These are phyloP conservation scores for Cytospora piceae DNA, from an alignment of 2,329 filamentous ascomycete species.

Conservation along the genomic window DNA sequence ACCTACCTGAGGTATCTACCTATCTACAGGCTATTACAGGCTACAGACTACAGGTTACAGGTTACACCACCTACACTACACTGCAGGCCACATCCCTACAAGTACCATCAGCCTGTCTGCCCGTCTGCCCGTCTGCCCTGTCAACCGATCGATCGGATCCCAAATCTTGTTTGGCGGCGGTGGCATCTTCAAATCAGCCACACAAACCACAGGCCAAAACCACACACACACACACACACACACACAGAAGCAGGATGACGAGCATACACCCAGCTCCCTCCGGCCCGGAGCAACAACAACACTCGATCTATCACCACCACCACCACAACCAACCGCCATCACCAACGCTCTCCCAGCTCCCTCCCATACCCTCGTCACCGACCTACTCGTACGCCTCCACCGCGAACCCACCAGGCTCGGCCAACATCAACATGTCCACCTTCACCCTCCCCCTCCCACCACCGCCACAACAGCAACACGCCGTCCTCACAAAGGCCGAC, in stretches of 20 bases:
- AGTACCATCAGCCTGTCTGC: no score
- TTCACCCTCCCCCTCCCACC: constrained; percentile 66
- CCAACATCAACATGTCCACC: constrained; percentile 34
- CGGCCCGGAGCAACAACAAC: constrained; percentile 6
- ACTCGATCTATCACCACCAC: neutral
- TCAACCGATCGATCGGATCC: no score
- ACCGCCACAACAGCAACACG: constrained; percentile 60
- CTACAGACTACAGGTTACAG: no score
- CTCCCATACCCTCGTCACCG: constrained; percentile 64
- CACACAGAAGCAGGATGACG: neutral
- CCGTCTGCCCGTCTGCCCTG: no score
- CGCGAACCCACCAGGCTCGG: constrained; percentile 57
- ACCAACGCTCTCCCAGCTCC: constrained; percentile 59
- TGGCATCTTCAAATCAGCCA: no score
- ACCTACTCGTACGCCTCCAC: constrained; percentile 64
- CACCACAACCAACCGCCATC: constrained; percentile 42
- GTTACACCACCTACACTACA: no score
- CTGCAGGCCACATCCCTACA: no score
- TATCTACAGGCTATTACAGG: no score
- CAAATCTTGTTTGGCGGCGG: no score
- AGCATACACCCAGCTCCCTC: neutral
- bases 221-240: no score
- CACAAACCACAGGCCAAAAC: no score
- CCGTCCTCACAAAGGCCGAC: constrained; percentile 65
- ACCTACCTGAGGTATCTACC: no score